Percentiles rank a stretch among this genome's conserved stretches.
Conservation (phyloP, 176 grass and related monocot species). For the Zea luxurians region DNA sequence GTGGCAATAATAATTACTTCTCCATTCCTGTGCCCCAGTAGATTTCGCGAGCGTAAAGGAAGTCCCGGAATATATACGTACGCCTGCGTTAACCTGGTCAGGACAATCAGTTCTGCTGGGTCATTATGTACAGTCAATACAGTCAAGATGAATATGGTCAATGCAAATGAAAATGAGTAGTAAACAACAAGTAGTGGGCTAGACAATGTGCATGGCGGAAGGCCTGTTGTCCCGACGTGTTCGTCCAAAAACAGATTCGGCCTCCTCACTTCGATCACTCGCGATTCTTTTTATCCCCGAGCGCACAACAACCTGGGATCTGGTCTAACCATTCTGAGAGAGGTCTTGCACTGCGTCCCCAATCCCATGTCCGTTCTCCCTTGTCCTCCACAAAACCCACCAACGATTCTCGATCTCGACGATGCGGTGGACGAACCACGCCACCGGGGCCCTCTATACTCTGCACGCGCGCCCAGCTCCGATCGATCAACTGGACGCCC, state of each 20-base stretch:
- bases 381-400: conserved; percentile 66
- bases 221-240: conserved; percentile 48
- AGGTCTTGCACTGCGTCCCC: conserved; percentile 39
- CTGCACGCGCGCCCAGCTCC: conserved; percentile 24
- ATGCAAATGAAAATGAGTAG: conserved; percentile 4
- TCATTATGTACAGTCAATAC: not conserved
- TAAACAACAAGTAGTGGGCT: not conserved
- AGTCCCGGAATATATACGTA: not conserved
- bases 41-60: not conserved
- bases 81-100: not conserved
- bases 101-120: not conserved
- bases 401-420: conserved; percentile 10
- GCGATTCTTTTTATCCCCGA: conserved; percentile 43
- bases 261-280: conserved; percentile 32
- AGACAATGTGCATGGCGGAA: not conserved
- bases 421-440: not conserved
- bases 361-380: conserved; percentile 56
- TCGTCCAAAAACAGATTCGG: conserved; percentile 73
- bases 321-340: conserved; percentile 28
- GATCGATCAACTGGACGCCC: not conserved
- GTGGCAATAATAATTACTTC: not conserved
- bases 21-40: not conserved
- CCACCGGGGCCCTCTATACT: not conserved
- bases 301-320: conserved; percentile 40
- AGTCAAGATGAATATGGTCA: conserved; percentile 12